phyloP scores from a whole-genome alignment of 345 rosid species.

The Ceriops decandra region DNA sequence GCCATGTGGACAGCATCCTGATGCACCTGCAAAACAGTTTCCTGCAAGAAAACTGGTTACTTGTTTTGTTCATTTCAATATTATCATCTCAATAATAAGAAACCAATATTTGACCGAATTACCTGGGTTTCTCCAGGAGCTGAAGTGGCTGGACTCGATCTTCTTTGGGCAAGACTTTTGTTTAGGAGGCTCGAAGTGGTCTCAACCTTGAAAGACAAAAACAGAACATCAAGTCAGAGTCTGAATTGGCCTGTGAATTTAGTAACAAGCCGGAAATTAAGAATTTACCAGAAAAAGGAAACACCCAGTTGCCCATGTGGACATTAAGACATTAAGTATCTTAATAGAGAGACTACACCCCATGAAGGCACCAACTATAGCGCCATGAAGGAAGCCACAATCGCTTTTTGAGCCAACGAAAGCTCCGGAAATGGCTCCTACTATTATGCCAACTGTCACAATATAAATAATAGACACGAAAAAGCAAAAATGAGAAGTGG shows the following conservation, averaged over 20 bases:
- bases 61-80: no score
- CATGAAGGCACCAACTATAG: conserved; percentile 25
- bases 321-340: conserved; percentile 10
- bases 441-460: conserved; percentile 26
- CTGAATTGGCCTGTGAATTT: neutral
- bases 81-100: neutral
- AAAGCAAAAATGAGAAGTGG: neutral
- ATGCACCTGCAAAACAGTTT: neutral
- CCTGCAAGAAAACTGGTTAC: no score
- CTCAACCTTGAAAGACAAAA: neutral
- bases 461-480: neutral
- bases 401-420: conserved; percentile 24
- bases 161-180: neutral
- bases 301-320: conserved; percentile 6
- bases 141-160: conserved; percentile 2
- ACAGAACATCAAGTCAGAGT: neutral
- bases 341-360: conserved; percentile 25
- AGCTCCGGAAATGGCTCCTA: conserved; percentile 29
- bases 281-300: conserved; percentile 23
- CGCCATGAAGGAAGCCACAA: conserved; percentile 27
- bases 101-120: neutral
- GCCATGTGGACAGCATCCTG: conserved; percentile 5
- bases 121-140: conserved; percentile 3
- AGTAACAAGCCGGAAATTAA: neutral
- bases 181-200: conserved; percentile 1